phyloP scores from a whole-genome alignment of 495 filamentous ascomycete species.

The Beverwykella pulmonaria region DNA sequence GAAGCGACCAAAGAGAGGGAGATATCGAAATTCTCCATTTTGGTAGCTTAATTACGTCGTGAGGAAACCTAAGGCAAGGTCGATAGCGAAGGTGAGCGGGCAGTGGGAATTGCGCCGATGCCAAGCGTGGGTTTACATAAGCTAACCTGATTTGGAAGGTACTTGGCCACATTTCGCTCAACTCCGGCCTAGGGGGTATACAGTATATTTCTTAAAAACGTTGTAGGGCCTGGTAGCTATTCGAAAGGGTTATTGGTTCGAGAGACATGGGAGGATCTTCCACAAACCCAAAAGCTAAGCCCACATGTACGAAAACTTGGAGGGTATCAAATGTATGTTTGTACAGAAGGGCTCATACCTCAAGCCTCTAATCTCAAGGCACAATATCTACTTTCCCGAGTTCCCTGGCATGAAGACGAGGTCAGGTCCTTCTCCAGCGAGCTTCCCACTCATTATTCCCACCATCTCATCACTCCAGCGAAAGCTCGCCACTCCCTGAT shows the following conservation, averaged over 20 bases:
- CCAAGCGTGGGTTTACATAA: background rate
- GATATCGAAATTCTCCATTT: background rate
- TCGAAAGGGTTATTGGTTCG: no score
- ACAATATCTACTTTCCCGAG: background rate
- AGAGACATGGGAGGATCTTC: no score
- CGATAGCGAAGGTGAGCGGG: background rate
- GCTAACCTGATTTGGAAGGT: background rate
- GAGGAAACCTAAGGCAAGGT: background rate
- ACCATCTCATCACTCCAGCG: conserved; percentile 18
- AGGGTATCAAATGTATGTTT: no score
- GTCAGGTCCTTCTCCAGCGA: conserved; percentile 16
- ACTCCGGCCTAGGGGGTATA: no score
- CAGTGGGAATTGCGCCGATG: conserved; percentile 8
- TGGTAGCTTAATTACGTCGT: background rate
- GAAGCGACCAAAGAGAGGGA: background rate
- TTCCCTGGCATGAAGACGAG: conserved; percentile 2
- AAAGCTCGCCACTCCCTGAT: conserved; percentile 21
- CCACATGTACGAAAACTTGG: no score
- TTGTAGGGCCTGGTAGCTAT: no score
- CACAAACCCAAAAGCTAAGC: no score
- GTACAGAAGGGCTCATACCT: no score
- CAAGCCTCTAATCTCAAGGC: no score
- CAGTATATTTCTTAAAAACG: no score
- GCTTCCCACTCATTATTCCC: conserved; percentile 7
- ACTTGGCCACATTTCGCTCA: background rate